These are phyloP conservation scores for Wolfiporia cocos DNA, from an alignment of 1,284 basidiomycete species.

Conservation along the genomic window DNA sequence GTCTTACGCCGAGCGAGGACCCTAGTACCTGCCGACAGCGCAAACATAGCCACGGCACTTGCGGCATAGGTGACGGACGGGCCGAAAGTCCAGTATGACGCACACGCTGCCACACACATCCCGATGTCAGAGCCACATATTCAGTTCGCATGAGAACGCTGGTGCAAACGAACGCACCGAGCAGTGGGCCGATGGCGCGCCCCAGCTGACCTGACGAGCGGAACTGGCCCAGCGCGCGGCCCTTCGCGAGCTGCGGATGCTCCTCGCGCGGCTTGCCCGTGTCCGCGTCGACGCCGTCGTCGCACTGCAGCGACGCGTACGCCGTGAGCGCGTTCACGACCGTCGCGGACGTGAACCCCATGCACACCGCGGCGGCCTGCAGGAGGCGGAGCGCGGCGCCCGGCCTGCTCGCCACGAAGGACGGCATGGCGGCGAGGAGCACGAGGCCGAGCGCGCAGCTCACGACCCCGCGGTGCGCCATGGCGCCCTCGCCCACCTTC, in stretches of 20 bases:
- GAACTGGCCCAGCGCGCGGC: conserved; percentile 80
- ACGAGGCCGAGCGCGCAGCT: conserved; percentile 66
- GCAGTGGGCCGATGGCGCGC: conserved; percentile 80
- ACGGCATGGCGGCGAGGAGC: conserved; percentile 66
- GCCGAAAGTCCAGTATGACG: conserved; percentile 83
- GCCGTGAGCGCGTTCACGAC: conserved; percentile 88
- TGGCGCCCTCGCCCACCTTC: conserved; percentile 67
- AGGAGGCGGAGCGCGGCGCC: conserved; percentile 52
- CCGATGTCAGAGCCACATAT: too few species aligned
- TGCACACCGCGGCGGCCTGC: conserved; percentile 69
- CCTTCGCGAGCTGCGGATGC: conserved; percentile 70
- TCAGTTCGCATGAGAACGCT: too few species aligned
- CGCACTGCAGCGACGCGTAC: conserved; percentile 81
- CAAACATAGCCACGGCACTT: conserved; percentile 60
- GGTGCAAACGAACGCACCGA: conserved; percentile 45
- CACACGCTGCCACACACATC: conserved; percentile 50
- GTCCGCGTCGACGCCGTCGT: conserved; percentile 55
- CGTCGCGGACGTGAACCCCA: conserved; percentile 88
- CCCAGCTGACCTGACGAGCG: conserved; percentile 87
- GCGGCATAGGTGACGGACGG: conserved; percentile 72
- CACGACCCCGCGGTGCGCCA: conserved; percentile 73
- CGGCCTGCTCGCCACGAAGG: conserved; percentile 37
- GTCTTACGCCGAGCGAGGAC: conserved; percentile 27
- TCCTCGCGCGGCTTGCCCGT: conserved; percentile 48
- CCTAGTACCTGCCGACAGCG: conserved; percentile 48